Base-by-base conservation (phyloP, 1,284 basidiomycete species). In the Boletus mariae region DNA sequence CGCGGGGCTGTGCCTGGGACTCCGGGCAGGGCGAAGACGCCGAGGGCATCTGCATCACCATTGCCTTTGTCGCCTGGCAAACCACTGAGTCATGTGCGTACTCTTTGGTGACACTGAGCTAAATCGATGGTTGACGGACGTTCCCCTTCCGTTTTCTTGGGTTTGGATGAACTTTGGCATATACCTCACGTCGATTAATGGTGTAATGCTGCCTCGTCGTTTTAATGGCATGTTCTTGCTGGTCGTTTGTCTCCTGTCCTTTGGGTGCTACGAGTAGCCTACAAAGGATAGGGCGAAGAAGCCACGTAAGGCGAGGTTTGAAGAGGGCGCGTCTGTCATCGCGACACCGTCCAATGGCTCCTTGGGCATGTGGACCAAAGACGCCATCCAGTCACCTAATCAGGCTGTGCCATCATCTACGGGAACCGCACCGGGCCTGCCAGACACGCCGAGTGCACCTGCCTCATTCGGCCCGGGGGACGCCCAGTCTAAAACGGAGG, bases 81-180 rank as follows among this genome's bases (percentile, higher is more conserved):
- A 67, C 83, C 87, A 60, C 72, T 90, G 74, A 84, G 80, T 73
- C 88, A 90, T 83, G 87, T 90, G 81, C 85, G 87, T 90, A 80
- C 79, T 75, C 80, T 82, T 77, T 75, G 83, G 82, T 82, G 75
- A 83, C 79, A 73, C 50, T 67, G 49, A 61, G 59, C 45, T 64
- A 45, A 57, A 65, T 57, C 54, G 54, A 66, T 70, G 69, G 68
- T 68, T 68, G 61, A 68, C 66, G 65, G 67, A 57, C 20, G 26
- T 20, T 44, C 32, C 35, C 11, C 37, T 42, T 29, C 6, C 26
- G 2, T 48, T 64, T 58, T 62, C 40, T 58, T 42, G 34, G 15
- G 42, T 49, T 32, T 57, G 50, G 38, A 44, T 62, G 51, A 46
- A 61, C 51, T 50, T 57, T 54, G 61, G 53, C 65, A 54, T 61